Conservation (phyloP, 352 stramenopile species). For the Blastocystis sp. region DNA sequence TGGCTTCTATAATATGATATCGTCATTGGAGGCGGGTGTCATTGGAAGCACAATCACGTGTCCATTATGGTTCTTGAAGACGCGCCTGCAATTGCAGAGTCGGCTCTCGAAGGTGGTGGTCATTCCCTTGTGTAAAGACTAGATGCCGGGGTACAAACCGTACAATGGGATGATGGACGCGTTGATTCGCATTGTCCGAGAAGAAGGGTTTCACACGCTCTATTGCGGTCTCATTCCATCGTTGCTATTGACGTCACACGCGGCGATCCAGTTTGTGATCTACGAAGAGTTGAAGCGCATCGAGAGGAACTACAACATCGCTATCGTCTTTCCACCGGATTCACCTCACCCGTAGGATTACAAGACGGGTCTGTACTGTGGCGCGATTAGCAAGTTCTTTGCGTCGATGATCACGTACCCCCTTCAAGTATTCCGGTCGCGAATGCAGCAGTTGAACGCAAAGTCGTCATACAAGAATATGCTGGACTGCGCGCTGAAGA, state of each 20-base stretch:
- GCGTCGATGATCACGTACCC: conserved; percentile 69
- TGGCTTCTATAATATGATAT: conserved; percentile 67
- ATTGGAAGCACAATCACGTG: conserved; percentile 60
- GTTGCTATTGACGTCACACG: conserved; percentile 57
- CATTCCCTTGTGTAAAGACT: background rate
- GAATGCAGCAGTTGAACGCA: conserved; percentile 66
- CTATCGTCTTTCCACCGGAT: background rate
- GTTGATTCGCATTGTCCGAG: conserved; percentile 27
- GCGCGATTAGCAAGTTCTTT: conserved; percentile 58
- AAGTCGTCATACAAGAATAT: conserved; percentile 57
- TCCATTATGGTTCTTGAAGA: conserved; percentile 69
- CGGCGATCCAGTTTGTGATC: conserved; percentile 68
- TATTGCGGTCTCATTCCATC: conserved; percentile 66
- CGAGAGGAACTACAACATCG: conserved; percentile 9
- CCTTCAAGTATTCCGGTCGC: conserved; percentile 59
- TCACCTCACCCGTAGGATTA: conserved; percentile 21
- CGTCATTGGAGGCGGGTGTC: conserved; percentile 58
- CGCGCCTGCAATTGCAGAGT: conserved; percentile 61
- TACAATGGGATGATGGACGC: conserved; percentile 61
- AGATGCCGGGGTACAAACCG: conserved; percentile 65
- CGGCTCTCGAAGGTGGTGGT: conserved; percentile 15
- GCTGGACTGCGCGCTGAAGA: conserved; percentile 55
- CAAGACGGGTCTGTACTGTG: conserved; percentile 59
- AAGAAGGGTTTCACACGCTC: conserved; percentile 64
- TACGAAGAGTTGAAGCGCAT: conserved; percentile 66